Percentiles rank a stretch among this genome's conserved stretches.
phyloP scores from a whole-genome alignment of 192 early-diverging fungal species.

The Coemansia sp. region DNA sequence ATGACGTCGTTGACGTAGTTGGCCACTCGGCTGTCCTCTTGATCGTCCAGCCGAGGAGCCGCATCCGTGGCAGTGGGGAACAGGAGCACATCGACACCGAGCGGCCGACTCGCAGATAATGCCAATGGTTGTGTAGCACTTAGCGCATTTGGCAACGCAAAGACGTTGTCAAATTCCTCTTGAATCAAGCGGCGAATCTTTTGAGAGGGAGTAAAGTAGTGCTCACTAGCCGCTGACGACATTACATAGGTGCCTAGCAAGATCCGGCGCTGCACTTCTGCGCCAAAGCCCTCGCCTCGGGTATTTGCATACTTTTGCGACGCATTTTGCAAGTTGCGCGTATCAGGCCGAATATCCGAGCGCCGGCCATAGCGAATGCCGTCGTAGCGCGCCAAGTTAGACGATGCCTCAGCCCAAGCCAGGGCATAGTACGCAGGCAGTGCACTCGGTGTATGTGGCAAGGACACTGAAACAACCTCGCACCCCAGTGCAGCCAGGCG shows the following conservation, averaged over 20 bases:
- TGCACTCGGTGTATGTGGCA: conserved; percentile 67
- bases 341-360: background rate
- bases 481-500: conserved; percentile 63
- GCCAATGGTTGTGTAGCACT: conserved; percentile 11
- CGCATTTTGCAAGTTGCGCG: conserved; percentile 8
- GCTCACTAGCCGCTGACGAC: conserved; percentile 63
- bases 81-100: conserved; percentile 70
- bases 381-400: conserved; percentile 86
- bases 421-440: conserved; percentile 86
- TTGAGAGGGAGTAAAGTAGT: conserved; percentile 80
- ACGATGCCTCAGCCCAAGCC: conserved; percentile 86
- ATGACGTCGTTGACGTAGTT: conserved; percentile 85
- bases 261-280: conserved; percentile 78
- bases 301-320: conserved; percentile 58
- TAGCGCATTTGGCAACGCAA: conserved; percentile 61
- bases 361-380: conserved; percentile 78
- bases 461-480: conserved; percentile 63
- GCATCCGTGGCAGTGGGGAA: conserved; percentile 73
- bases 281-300: conserved; percentile 71
- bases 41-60: conserved; percentile 60
- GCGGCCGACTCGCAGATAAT: background rate
- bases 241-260: conserved; percentile 86
- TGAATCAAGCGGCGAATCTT: conserved; percentile 76
- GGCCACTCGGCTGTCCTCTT: conserved; percentile 41
- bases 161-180: conserved; percentile 73